Evolutionary conservation across 345 rosid species (phyloP), one percentile per base, ranked within the genome.

Genomic region (Eucalyptus marginata): DNA sequence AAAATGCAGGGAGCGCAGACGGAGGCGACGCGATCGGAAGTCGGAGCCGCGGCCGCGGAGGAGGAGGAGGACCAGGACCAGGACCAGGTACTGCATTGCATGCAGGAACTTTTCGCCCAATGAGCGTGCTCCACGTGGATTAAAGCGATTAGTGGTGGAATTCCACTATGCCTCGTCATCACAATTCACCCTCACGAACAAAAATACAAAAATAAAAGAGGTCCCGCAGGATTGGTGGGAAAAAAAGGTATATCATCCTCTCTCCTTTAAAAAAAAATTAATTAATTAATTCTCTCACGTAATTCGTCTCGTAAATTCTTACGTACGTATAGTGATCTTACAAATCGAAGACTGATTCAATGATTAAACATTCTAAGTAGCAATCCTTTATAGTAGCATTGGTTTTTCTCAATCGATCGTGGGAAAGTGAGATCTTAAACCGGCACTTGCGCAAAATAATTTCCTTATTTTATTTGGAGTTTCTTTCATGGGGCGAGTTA

Each of bases 371-470:
- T 59, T 6, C 1, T 59, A 18, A 29, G 71, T 13, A 7, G 8
- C 5, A 18, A 29, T 62, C 9, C 1, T 14, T 62, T 62, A 29
- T 7, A 7, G 7, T 29, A 1, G 1, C 8, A n/a, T n/a, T 0
- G 2, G 9, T 64, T 29, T 64, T 64, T 64, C 18, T 22, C 13
- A 3, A 7, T 64, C 1, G 20, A 64, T 31, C 2, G 0, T n/a
- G 36, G 1, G 20, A 64, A 64, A n/a, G 2, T n/a, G 36, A 64
- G 36, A n/a, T 64, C 10, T n/a, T 64, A 64, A 2, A 31, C 9
- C 5, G 0, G 2, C 3, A 1, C 18, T 64, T 14, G 3, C 2
- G 1, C 36, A n/a, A 14, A 29, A 64, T 64, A 29, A 64, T 64
- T n/a, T 64, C 16, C 33, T n/a, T 0, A 7, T 13, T n/a, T 64